A percentile compares a stretch with the other conserved stretches of the same genome.
phyloP scores from a whole-genome alignment of 2,329 filamentous ascomycete species.

The Aspergillus aculeatus region DNA sequence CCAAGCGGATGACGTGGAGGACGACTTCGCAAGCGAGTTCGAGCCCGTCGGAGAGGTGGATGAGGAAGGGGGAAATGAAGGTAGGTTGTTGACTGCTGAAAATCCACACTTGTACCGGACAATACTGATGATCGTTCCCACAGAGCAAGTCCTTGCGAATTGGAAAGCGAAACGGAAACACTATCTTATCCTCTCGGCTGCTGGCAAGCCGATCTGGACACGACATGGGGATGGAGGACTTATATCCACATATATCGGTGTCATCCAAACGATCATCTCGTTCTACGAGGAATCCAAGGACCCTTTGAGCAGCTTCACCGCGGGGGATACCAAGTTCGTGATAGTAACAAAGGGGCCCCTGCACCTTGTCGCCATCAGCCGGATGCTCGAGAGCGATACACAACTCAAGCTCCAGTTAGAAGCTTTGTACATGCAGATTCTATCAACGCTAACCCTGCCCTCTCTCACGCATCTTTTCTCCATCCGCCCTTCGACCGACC shows the following conservation, averaged over 20 bases:
- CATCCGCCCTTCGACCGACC: constrained; percentile 87
- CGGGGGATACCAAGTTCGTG: constrained; percentile 82
- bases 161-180: constrained; percentile 97
- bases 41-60: constrained; percentile 63
- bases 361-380: constrained; percentile 90
- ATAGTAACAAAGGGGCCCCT: constrained; percentile 80
- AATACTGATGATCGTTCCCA: constrained; percentile 9
- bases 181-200: constrained; percentile 92
- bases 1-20: constrained; percentile 54
- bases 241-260: constrained; percentile 90
- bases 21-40: constrained; percentile 75
- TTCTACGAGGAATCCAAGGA: constrained; percentile 85
- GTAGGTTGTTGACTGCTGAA: constrained; percentile 34
- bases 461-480: constrained; percentile 83
- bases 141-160: constrained; percentile 56
- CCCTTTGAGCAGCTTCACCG: constrained; percentile 76
- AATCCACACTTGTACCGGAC: neutral
- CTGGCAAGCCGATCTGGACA: constrained; percentile 96
- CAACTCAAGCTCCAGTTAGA: constrained; percentile 87
- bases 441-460: constrained; percentile 90
- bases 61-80: constrained; percentile 56
- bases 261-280: constrained; percentile 96
- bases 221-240: constrained; percentile 86
- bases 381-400: constrained; percentile 83
- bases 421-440: constrained; percentile 95